These are phyloP conservation scores for Sisymbrium altissimum DNA, from an alignment of 345 rosid genomes.

Conservation along the genomic window DNA sequence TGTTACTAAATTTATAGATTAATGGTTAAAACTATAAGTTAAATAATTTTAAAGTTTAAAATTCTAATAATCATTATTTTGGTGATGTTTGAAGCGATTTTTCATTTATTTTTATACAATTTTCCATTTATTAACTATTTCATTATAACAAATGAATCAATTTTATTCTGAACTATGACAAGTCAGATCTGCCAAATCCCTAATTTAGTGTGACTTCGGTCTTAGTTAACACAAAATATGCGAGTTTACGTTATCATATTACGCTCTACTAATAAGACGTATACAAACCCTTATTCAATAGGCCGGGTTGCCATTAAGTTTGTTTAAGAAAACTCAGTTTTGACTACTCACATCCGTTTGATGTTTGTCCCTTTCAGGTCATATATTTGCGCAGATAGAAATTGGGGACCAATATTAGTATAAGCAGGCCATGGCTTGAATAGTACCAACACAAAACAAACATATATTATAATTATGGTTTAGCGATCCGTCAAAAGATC, in stretches of 20 bases:
- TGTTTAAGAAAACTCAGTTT: background rate
- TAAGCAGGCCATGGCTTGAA: background rate
- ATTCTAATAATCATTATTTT: too few relatives aligned
- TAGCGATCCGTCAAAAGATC: background rate
- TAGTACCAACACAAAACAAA: background rate
- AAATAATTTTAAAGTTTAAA: too few relatives aligned
- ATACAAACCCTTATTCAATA: background rate
- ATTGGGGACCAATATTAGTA: background rate
- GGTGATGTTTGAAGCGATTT: too few relatives aligned
- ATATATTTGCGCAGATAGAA: constrained; percentile 13
- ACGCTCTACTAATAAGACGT: constrained; percentile 6
- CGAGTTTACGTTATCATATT: constrained; percentile 1
- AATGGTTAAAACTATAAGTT: too few relatives aligned
- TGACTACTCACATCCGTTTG: background rate
- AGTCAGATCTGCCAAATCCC: constrained; percentile 17
- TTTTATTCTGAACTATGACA: background rate
- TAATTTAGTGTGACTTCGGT: constrained; percentile 16
- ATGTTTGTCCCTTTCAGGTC: constrained; percentile 5
- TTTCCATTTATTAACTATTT: too few relatives aligned
- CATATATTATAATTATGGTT: background rate
- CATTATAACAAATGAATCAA: background rate
- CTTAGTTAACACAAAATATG: constrained; percentile 2
- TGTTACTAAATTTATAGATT: too few relatives aligned
- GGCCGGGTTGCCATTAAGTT: background rate
- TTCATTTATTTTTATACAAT: too few relatives aligned